Evolutionary conservation across 2,329 filamentous ascomycete genomes (phyloP).

Genomic region (Grosmannia penicillata): DNA sequence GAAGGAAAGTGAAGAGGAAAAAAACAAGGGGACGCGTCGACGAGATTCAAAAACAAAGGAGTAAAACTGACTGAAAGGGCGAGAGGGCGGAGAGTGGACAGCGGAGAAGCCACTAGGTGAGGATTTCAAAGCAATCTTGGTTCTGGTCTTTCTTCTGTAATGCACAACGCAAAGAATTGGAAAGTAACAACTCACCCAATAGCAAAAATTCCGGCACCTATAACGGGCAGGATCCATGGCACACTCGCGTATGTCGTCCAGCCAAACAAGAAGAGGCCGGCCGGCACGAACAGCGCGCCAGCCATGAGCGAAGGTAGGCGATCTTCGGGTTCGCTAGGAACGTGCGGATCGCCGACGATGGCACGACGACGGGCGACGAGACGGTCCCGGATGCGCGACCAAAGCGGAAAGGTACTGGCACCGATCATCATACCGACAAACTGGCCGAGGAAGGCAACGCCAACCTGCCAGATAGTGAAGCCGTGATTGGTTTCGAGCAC

Average conservation of each 20-base stretch:
- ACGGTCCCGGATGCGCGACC: slow-evolving; percentile 42
- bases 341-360: slow-evolving; percentile 35
- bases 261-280: slow-evolving; percentile 76
- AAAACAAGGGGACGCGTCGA: no score
- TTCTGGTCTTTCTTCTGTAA: no score
- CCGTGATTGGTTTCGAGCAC: slow-evolving; percentile 62
- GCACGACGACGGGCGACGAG: slow-evolving; percentile 39
- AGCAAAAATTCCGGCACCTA: slow-evolving; percentile 58
- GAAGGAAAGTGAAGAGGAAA: background rate
- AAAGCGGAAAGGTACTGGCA: slow-evolving; percentile 50
- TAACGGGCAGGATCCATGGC: slow-evolving; percentile 63
- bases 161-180: background rate
- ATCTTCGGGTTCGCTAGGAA: slow-evolving; percentile 66
- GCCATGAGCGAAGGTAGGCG: slow-evolving; percentile 61
- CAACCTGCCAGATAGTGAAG: slow-evolving; percentile 66
- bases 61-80: no score
- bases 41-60: background rate
- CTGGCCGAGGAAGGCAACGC: slow-evolving; percentile 63
- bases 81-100: no score
- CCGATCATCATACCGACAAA: slow-evolving; percentile 52
- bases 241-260: slow-evolving; percentile 67
- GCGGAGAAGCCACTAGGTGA: no score
- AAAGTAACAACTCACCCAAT: slow-evolving; percentile 39
- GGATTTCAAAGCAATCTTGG: no score
- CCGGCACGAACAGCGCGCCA: slow-evolving; percentile 64